Base-by-base conservation (phyloP, 129 eudicot genomes). In the Erigeron canadensis region DNA sequence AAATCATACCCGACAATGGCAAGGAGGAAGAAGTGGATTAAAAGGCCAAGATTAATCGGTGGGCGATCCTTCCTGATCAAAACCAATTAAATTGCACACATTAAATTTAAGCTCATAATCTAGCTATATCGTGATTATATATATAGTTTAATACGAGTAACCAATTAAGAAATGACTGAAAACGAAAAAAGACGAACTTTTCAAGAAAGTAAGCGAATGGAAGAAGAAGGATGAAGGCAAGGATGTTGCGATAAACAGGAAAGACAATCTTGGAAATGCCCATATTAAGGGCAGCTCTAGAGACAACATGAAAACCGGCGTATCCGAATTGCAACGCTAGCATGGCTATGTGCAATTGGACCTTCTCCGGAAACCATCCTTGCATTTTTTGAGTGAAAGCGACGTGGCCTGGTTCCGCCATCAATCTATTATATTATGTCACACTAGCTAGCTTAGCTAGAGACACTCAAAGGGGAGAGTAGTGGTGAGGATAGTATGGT, bases 171-270 rank as follows among this genome's bases (percentile, higher is more conserved):
- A n/a, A n/a, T n/a, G n/a, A n/a, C n/a, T 72, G 18, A 39, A 22
- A 3, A 42, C 9, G 11, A 10, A 11, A 5, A 34, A 67, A 40
- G 13, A 53, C 58, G 1, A 15, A 94, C 98, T 94, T 94, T 76
- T 94, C 98, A 6, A 94, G 93, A 55, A 94, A 94, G 82, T 87
- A 94, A 67, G 98, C 98, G 34, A 94, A 94, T 37, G 98, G 98
- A 42, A 87, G 45, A 76, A 94, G 95, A 39, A 94, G 95, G 59
- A 89, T 38, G 63, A 94, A 76, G 55, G 98, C 98, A 5, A 89
- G 85, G 57, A 89, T 86, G 82, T 94, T 94, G 40, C 98, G 81
- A 41, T 94, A 94, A 63, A 94, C 98, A 2, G 95, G 89, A 71
- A 87, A 94, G 39, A 94, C 98, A 64, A 94, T 86, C 85, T 94